These are phyloP conservation scores for Chamaenerion angustifolium DNA, from an alignment of 345 rosid species.

Conservation along the genomic window DNA sequence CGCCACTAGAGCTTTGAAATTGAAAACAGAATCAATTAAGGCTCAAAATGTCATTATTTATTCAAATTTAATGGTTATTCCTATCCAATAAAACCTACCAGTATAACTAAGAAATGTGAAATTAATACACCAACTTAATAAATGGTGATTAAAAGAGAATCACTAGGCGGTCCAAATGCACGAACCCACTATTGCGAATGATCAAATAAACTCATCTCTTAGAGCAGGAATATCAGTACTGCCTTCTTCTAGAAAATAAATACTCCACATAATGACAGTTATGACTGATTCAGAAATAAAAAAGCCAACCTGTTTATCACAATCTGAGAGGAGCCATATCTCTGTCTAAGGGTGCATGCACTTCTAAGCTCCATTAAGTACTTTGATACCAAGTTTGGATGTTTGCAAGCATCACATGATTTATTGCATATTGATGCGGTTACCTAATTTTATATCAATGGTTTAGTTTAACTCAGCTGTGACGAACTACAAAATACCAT, in stretches of 20 bases:
- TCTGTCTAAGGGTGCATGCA: constrained; percentile 27
- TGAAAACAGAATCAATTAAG: background rate
- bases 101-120: too few species aligned
- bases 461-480: too few species aligned
- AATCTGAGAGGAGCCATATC: constrained; percentile 41
- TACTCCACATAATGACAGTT: too few species aligned
- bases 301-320: constrained; percentile 41
- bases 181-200: background rate
- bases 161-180: background rate
- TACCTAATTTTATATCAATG: constrained; percentile 25
- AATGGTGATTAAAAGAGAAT: background rate
- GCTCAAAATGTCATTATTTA: too few species aligned
- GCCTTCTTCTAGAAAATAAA: too few species aligned
- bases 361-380: constrained; percentile 51
- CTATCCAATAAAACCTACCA: too few species aligned
- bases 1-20: constrained; percentile 33
- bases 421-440: constrained; percentile 48
- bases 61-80: too few species aligned
- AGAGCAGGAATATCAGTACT: too few species aligned
- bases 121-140: background rate
- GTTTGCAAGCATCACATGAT: constrained; percentile 82
- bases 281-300: background rate
- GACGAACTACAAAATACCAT: background rate
- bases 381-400: constrained; percentile 48
- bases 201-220: too few species aligned